Evolutionary conservation across 2,329 filamentous ascomycete species (phyloP).

Genomic region (Fusarium paranaense): DNA sequence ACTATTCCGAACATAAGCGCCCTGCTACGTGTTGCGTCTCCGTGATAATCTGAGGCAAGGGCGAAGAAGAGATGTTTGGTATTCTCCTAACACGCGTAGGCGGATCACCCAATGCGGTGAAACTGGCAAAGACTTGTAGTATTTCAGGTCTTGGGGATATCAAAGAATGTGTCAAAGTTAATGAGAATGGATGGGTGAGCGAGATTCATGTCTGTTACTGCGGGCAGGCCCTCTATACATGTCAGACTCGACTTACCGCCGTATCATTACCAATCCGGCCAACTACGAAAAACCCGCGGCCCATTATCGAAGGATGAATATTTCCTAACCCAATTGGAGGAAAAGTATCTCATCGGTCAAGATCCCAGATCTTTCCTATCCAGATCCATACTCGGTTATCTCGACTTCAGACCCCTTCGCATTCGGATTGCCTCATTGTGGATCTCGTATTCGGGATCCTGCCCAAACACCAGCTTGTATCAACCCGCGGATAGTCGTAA

Average conservation of each 20-base stretch:
- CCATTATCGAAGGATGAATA: not conserved
- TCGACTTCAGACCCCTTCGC: slow-evolving; percentile 9
- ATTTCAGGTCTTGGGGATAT: not conserved
- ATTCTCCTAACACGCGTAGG: not conserved
- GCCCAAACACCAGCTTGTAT: not conserved
- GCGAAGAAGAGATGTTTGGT: not conserved
- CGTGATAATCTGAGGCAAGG: not conserved
- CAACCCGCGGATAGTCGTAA: not conserved
- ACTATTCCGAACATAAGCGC: not conserved
- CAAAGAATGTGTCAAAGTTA: not conserved
- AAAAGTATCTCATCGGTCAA: not conserved
- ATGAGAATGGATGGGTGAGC: not conserved
- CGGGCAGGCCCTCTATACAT: not conserved
- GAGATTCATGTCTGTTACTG: not conserved
- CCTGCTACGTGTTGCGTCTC: not conserved
- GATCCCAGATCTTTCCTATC: not conserved
- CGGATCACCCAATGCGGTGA: not conserved
- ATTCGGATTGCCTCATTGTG: slow-evolving; percentile 17
- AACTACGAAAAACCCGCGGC: not conserved
- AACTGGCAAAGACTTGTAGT: not conserved
- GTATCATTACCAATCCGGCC: not conserved
- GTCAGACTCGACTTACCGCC: not conserved
- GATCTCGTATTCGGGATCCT: slow-evolving; percentile 27
- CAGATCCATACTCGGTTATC: slow-evolving; percentile 8
- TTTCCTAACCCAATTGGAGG: not conserved